Evolutionary conservation across 2,329 filamentous ascomycete species (phyloP).

Genomic region (Diaporthe citriasiana): DNA sequence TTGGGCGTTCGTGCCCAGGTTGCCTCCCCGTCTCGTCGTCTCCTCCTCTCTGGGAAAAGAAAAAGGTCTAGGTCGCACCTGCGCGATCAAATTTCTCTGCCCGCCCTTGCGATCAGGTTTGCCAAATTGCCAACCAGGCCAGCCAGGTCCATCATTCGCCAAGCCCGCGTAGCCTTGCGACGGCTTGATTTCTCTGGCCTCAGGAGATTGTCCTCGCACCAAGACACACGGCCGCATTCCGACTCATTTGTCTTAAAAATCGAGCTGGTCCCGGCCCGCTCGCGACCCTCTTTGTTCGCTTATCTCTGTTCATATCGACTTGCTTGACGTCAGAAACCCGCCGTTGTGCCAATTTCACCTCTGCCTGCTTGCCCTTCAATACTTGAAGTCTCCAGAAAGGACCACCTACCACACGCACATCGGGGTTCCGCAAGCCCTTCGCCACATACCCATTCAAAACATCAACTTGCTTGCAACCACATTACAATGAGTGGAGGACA

Average conservation of each 20-base stretch:
- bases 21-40: background rate
- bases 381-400: background rate
- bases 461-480: background rate
- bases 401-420: background rate
- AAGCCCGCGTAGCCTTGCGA: conserved; percentile 33
- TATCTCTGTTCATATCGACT: conserved; percentile 1
- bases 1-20: background rate
- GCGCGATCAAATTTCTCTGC: conserved; percentile 30
- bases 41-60: background rate
- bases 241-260: conserved; percentile 34
- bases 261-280: conserved; percentile 29
- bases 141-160: conserved; percentile 28
- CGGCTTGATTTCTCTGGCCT: conserved; percentile 28
- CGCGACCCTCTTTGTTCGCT: conserved; percentile 27
- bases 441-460: background rate
- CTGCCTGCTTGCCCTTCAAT: conserved; percentile 27
- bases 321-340: conserved; percentile 18
- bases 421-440: background rate
- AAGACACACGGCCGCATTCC: conserved; percentile 24
- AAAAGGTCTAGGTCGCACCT: conserved; percentile 12
- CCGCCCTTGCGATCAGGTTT: conserved; percentile 30
- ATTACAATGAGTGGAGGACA: conserved; percentile 20
- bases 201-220: conserved; percentile 22
- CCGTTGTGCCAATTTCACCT: background rate
- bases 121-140: conserved; percentile 27